A percentile compares a stretch with the other conserved stretches of the same genome.
These are phyloP conservation scores for Sporothrix protearum DNA, from an alignment of 2,329 filamentous ascomycete genomes.

Conservation along the genomic window DNA sequence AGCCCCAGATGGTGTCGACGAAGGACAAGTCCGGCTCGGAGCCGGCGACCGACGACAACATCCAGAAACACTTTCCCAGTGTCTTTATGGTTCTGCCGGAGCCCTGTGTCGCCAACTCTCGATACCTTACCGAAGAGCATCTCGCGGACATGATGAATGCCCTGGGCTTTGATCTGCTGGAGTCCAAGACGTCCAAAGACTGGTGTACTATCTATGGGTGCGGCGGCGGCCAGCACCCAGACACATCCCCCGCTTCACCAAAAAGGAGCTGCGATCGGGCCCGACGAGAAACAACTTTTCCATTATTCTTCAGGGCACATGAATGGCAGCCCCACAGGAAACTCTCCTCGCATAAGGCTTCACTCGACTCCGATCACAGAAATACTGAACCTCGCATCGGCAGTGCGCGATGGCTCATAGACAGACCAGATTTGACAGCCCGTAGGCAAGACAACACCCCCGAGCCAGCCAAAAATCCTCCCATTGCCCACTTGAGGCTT, in stretches of 20 bases:
- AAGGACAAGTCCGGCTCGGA: constrained; percentile 17
- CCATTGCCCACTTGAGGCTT: too few relatives aligned
- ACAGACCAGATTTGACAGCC: too few relatives aligned
- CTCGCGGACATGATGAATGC: constrained; percentile 70
- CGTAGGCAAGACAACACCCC: too few relatives aligned
- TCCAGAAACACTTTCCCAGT: constrained; percentile 54
- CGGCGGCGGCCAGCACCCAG: constrained; percentile 36
- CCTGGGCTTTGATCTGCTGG: constrained; percentile 65
- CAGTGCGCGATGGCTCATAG: too few relatives aligned
- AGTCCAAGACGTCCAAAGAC: constrained; percentile 75
- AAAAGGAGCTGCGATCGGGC: constrained; percentile 74
- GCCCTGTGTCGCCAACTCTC: constrained; percentile 83
- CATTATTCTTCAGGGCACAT: constrained; percentile 57
- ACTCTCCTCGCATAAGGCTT: not conserved
- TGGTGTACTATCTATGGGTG: constrained; percentile 87
- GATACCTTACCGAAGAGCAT: constrained; percentile 73
- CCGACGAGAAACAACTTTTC: constrained; percentile 84
- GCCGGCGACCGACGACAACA: constrained; percentile 17
- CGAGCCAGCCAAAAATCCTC: too few relatives aligned
- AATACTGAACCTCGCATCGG: not conserved
- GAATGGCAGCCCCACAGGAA: not conserved
- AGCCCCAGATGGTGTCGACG: constrained; percentile 27
- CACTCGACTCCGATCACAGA: not conserved
- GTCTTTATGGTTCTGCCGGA: constrained; percentile 88
- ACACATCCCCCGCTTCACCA: constrained; percentile 51